Evolutionary conservation across 192 early-diverging fungal species (phyloP).

Genomic region (Entomortierella chlamydospora): DNA sequence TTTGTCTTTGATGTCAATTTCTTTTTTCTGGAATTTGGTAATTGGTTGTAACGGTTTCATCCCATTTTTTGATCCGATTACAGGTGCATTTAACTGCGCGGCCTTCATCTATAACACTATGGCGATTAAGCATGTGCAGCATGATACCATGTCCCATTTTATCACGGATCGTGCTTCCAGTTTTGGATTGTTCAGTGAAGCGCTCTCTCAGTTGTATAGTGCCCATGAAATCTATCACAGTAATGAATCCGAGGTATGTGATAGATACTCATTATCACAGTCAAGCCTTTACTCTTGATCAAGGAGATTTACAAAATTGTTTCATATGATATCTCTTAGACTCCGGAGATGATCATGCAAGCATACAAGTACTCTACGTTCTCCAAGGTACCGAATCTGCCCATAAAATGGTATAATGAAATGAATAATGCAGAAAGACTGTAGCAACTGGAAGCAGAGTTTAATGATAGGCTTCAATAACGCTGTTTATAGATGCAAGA

Average conservation of each 20-base stretch:
- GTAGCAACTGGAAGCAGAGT: no score
- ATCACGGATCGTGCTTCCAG: constrained; percentile 70
- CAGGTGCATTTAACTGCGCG: constrained; percentile 71
- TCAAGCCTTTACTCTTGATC: no score
- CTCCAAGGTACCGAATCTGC: constrained; percentile 73
- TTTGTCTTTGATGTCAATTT: not conserved
- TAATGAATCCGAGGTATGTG: constrained; percentile 75
- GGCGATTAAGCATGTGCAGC: constrained; percentile 93
- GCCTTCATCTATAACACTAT: constrained; percentile 74
- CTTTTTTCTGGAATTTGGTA: not conserved
- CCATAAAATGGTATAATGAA: no score
- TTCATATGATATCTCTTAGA: constrained; percentile 50
- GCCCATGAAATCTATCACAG: constrained; percentile 80
- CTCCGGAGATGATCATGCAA: constrained; percentile 88
- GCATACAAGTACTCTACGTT: constrained; percentile 88
- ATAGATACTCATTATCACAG: no score
- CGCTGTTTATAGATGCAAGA: constrained; percentile 75
- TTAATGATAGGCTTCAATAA: no score
- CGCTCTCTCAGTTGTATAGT: constrained; percentile 66
- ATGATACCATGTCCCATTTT: constrained; percentile 86
- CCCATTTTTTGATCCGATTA: not conserved
- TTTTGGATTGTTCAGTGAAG: constrained; percentile 62
- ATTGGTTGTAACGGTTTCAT: not conserved
- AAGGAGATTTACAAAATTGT: no score
- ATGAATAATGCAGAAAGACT: no score